Base-by-base conservation (phyloP, 2,329 filamentous ascomycete genomes). In the Diaporthe sp. region DNA sequence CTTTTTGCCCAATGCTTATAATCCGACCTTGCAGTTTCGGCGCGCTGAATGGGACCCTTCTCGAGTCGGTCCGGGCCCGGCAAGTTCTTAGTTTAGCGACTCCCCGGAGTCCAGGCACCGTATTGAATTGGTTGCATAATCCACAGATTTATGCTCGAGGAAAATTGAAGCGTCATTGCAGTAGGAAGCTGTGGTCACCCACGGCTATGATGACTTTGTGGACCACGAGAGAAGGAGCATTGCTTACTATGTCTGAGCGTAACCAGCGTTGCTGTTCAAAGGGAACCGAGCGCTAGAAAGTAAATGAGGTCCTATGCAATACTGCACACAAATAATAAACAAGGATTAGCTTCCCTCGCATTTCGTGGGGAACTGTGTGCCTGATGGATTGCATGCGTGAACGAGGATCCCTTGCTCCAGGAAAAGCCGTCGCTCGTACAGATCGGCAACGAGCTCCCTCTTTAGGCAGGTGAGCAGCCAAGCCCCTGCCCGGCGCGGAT, bases 391-490 rank as follows among this genome's bases (percentile, higher is more conserved):
- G 15, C 15, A 15, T 9, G 31, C 47, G n/a, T n/a, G 34, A 39
- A 28, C 65, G 65, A 55, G 65, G n/a, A 6, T 31, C 34, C 65
- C 37, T 37, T 71, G 55, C 13, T 49, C 55, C 13, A 28, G 22
- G 44, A 44, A n/a, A 37, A n/a, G 39, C 15, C 28, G 17, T 42
- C 22, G 44, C 31, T 53, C 71, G n/a, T 13, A 20, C 25, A 22
- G 58, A 65, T 73, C 71, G 47, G 28, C 58, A 55, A 44, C 34
- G 7, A 55, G 34, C 58, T 65, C 51, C 71, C 71, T 55, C 25
- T 31, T 63, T 55, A 28, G 58, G 58, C 34, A 55, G 47, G 71
- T 51, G n/a, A 51, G 4, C 25, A 25, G 1, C 8, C 42, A 8
- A 20, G 15, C 58, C 71, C 71, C 31, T 53, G 71, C 60, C 10